A percentile compares a stretch with the other conserved stretches of the same genome.
phyloP scores from a whole-genome alignment of 2,329 filamentous ascomycete genomes.

The Fusarium sp. region DNA sequence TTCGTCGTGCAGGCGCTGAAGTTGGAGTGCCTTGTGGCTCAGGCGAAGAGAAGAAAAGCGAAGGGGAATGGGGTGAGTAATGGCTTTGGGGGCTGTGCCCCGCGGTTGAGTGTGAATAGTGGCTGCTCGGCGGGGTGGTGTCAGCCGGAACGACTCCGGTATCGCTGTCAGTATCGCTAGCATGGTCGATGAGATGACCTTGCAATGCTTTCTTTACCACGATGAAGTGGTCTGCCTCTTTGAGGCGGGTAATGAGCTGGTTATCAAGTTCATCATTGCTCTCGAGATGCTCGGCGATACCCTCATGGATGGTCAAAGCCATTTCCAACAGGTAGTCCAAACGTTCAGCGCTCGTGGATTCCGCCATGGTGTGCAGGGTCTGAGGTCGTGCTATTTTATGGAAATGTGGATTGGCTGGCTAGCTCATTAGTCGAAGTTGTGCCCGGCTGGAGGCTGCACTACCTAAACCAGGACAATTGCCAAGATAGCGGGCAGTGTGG shows the following conservation, averaged over 20 bases:
- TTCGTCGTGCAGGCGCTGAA: not conserved
- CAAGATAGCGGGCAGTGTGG: not conserved
- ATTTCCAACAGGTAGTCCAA: not conserved
- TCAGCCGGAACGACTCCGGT: too few species aligned
- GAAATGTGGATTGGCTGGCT: not conserved
- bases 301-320: not conserved
- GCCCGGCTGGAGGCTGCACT: too few species aligned
- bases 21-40: not conserved
- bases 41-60: not conserved
- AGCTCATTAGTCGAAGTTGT: not conserved
- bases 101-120: accelerated
- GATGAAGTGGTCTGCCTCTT: not conserved
- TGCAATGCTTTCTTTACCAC: not conserved
- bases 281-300: not conserved
- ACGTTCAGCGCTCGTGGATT: not conserved
- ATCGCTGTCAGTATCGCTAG: too few species aligned
- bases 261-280: not conserved
- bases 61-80: not conserved
- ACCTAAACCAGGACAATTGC: not conserved
- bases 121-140: not conserved
- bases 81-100: too few species aligned
- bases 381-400: accelerated
- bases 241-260: not conserved
- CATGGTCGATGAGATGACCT: not conserved
- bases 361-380: not conserved